phyloP scores from a whole-genome alignment of 2,329 filamentous ascomycete genomes.

The Pyrenochaeta sp. region DNA sequence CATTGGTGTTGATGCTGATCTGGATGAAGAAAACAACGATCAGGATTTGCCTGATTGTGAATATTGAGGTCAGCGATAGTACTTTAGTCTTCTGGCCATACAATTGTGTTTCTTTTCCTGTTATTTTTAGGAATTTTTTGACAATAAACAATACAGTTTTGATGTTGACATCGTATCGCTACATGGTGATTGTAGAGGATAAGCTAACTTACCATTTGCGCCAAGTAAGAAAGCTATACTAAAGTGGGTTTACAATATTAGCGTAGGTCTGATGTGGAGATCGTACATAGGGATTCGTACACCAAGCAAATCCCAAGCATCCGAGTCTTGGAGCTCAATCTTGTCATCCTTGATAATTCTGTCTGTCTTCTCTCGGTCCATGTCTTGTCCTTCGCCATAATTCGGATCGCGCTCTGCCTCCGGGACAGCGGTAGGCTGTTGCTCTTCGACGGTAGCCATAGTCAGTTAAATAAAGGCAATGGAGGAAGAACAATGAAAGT shows the following conservation, averaged over 20 bases:
- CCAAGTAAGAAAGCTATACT: conserved; percentile 53
- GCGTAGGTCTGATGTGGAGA: no score
- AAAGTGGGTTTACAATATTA: no score
- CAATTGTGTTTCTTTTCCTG: no score
- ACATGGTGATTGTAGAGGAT: not conserved
- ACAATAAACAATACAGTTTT: no score
- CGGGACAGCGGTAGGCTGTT: conserved; percentile 26
- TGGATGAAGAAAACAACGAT: conserved; percentile 62
- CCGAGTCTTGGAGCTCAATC: conserved; percentile 48
- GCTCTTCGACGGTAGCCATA: conserved; percentile 19
- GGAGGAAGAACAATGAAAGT: not conserved
- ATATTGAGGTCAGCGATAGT: not conserved
- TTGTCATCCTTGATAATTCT: conserved; percentile 38
- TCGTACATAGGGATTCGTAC: no score
- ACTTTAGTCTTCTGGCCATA: no score
- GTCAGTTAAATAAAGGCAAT: not conserved
- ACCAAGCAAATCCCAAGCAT: conserved; percentile 55
- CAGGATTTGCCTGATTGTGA: conserved; percentile 53
- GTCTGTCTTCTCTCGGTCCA: conserved; percentile 26
- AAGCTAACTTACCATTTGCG: conserved; percentile 52
- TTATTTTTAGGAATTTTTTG: no score
- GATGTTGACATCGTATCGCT: not conserved
- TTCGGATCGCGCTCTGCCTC: conserved; percentile 34
- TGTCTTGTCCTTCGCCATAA: conserved; percentile 22
- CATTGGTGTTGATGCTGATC: conserved; percentile 64